phyloP scores from a whole-genome alignment of 1,284 basidiomycete species.

The Mycosarcoma maydis region DNA sequence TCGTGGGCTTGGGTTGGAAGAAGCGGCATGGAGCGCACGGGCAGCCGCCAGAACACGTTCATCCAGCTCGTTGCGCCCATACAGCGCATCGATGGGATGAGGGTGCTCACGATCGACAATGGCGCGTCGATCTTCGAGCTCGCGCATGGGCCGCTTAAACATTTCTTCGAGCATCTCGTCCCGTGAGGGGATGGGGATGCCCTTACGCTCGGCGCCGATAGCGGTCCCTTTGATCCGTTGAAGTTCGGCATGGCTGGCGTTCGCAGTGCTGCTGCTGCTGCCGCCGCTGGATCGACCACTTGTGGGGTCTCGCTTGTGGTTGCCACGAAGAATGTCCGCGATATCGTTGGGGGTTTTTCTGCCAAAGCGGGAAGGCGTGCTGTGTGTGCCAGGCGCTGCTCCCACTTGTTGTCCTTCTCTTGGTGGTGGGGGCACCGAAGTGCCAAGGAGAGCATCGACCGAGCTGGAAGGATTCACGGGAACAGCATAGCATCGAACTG shows the following conservation, averaged over 20 bases:
- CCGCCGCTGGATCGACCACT: slow-evolving; percentile 1
- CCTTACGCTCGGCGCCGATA: slow-evolving; percentile 38
- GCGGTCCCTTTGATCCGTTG: slow-evolving; percentile 45
- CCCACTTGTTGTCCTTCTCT: slow-evolving; percentile 19
- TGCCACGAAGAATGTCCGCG: slow-evolving; percentile 44
- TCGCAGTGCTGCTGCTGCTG: not conserved
- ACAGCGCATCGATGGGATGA: slow-evolving; percentile 53
- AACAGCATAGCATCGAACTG: slow-evolving; percentile 29
- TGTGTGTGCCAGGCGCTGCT: slow-evolving; percentile 11
- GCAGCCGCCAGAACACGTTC: slow-evolving; percentile 56
- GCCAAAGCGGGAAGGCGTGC: slow-evolving; percentile 25
- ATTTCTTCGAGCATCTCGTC: slow-evolving; percentile 51
- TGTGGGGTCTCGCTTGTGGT: slow-evolving; percentile 13
- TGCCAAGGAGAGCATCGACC: slow-evolving; percentile 59
- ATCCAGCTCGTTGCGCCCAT: slow-evolving; percentile 58
- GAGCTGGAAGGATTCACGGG: slow-evolving; percentile 55
- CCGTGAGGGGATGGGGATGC: slow-evolving; percentile 44
- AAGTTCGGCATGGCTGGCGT: slow-evolving; percentile 26
- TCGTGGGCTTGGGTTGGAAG: slow-evolving; percentile 2
- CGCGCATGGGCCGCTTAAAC: slow-evolving; percentile 43
- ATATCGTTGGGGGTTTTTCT: slow-evolving; percentile 52
- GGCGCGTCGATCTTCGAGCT: slow-evolving; percentile 28
- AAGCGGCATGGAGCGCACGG: slow-evolving; percentile 33
- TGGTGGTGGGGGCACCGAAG: slow-evolving; percentile 51
- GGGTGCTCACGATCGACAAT: slow-evolving; percentile 52